phyloP scores from a whole-genome alignment of 345 rosid species.

The Acer negundo region DNA sequence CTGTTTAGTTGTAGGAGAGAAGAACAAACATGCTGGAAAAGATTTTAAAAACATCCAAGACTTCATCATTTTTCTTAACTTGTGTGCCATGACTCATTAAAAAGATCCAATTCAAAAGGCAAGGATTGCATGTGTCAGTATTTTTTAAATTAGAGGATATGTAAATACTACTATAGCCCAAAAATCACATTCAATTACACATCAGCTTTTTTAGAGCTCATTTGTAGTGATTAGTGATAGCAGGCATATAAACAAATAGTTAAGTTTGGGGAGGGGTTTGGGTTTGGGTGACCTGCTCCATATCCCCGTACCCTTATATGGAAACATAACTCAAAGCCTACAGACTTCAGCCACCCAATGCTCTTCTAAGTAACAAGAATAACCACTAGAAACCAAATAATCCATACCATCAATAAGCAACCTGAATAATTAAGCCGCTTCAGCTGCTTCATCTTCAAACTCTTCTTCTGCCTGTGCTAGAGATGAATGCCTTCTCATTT shows the following conservation, averaged over 20 bases:
- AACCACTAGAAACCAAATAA: slow-evolving; percentile 16
- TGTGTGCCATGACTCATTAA: no score
- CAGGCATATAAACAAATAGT: not conserved
- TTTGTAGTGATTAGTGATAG: not conserved
- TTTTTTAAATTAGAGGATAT: not conserved
- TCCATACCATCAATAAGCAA: slow-evolving; percentile 92
- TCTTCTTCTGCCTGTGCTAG: slow-evolving; percentile 88
- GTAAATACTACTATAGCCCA: not conserved
- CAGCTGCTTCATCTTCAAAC: slow-evolving; percentile 95
- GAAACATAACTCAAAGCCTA: not conserved
- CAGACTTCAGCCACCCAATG: not conserved
- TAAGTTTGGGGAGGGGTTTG: not conserved
- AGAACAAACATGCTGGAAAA: no score
- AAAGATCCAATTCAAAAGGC: no score
- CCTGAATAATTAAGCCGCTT: slow-evolving; percentile 86
- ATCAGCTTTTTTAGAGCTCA: not conserved
- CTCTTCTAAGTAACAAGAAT: slow-evolving; percentile 2
- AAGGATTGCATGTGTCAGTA: no score
- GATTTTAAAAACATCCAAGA: no score
- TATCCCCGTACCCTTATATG: no score
- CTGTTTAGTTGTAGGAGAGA: no score
- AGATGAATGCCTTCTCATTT: slow-evolving; percentile 86
- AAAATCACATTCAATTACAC: not conserved
- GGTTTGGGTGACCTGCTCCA: not conserved
- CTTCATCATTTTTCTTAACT: no score